These are phyloP conservation scores for Coprinellus micaceus DNA, from an alignment of 768 basidiomycete genomes.

Conservation along the genomic window DNA sequence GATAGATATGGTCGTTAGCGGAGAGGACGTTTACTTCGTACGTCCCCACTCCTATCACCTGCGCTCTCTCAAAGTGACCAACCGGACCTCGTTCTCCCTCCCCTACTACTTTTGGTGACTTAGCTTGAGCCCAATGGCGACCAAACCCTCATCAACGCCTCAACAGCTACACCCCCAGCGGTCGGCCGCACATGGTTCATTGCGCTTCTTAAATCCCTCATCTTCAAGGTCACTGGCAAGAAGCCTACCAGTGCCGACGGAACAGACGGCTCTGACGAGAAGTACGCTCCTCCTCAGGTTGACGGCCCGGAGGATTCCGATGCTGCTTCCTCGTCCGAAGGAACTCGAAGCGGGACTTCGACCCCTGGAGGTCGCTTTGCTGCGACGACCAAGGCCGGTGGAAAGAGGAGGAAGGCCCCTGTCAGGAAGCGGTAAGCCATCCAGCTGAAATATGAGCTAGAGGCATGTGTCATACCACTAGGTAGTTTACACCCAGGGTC, in stretches of 20 bases:
- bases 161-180: constrained; percentile 54
- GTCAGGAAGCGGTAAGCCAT: constrained; percentile 43
- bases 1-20: constrained; percentile 82
- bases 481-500: too few species aligned
- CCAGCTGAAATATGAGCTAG: too few species aligned
- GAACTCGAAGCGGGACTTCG: constrained; percentile 36
- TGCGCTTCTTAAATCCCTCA: constrained; percentile 36
- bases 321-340: constrained; percentile 44
- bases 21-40: constrained; percentile 71
- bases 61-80: neutral
- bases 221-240: constrained; percentile 24
- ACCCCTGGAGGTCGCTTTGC: constrained; percentile 31
- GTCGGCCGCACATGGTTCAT: constrained; percentile 70
- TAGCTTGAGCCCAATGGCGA: constrained; percentile 63
- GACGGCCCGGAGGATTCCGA: constrained; percentile 29
- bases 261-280: constrained; percentile 1
- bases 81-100: too few species aligned
- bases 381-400: constrained; percentile 53
- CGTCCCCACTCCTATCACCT: constrained; percentile 21
- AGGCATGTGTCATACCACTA: too few species aligned
- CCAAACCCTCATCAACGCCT: constrained; percentile 54
- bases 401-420: constrained; percentile 61
- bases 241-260: constrained; percentile 12
- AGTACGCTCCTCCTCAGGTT: constrained; percentile 13
- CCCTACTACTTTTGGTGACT: constrained; percentile 3